Evolutionary conservation across 176 grass and related monocot species (phyloP), one percentile per base, ranked within the genome.

Genomic region (Otatea glauca): DNA sequence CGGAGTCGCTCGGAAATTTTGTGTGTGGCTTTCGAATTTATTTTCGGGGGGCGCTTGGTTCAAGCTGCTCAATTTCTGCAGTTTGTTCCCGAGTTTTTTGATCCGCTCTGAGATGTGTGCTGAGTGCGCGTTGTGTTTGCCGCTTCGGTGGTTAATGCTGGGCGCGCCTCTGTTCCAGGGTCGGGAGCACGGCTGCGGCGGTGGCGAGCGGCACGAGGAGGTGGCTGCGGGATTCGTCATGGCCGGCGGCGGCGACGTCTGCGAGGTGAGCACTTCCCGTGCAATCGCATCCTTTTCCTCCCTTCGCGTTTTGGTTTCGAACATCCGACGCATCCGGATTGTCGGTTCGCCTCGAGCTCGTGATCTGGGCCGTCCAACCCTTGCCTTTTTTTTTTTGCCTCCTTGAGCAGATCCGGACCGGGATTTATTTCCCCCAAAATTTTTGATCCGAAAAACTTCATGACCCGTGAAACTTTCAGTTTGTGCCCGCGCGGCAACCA

Each of bases 221-320:
- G 86, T 84, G 82, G 86, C 83, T 88, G 29, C 82, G 90, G 38
- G 77, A 78, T 77, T 82, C 86, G 1, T 35, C 79, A 20, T 55
- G 78, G 66, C 72, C 71, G 0, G 2, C 50, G 7, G 5, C 75
- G 68, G 74, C 81, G 59, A 34, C 34, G 34, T 1, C 34, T 34
- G 39, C 70, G 65, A 74, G 82, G 90, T 88, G 77, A 91, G 86
- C 82, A 7, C 27, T 6, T 62, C 29, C 35, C 17, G n/a, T 7
- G 21, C 44, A 35, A 48, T 48, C 9, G 17, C 16, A 20, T 54
- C 7, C 41, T 27, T 29, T 5, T 18, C 2, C 24, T 17, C 65
- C 7, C 1, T 5, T 53, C 20, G 24, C 35, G 25, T 75, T 54
- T 44, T 43, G 7, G 62, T 58, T 76, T 68, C 23, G 61, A 38